These are phyloP conservation scores for Cutaneotrichosporon arboriforme DNA, from an alignment of 1,284 basidiomycete genomes.

Conservation along the genomic window DNA sequence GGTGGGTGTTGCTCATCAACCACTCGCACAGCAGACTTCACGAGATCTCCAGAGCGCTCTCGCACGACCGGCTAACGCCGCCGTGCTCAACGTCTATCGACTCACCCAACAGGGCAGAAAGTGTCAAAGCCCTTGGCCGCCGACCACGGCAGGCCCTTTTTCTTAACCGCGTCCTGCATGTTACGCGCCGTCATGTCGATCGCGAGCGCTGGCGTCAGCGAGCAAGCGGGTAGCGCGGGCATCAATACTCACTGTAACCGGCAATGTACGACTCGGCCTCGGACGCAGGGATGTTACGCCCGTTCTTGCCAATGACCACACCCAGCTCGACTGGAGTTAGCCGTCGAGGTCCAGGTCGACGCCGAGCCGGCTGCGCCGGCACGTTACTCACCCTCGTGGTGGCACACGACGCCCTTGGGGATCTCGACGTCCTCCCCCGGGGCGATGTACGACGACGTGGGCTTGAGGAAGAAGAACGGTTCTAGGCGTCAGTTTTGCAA, in stretches of 20 bases:
- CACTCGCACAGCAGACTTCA: too few relatives aligned
- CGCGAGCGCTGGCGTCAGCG: conserved; percentile 62
- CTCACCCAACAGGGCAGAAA: conserved; percentile 66
- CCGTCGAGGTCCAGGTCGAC: neutral
- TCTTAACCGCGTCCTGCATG: conserved; percentile 88
- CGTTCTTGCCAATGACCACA: conserved; percentile 83
- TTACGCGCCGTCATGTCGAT: conserved; percentile 96
- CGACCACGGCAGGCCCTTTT: conserved; percentile 88
- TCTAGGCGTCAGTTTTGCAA: conserved; percentile 52
- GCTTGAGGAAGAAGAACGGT: conserved; percentile 98
- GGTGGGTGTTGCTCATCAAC: too few relatives aligned
- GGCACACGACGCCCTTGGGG: conserved; percentile 73
- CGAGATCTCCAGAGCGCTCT: too few relatives aligned
- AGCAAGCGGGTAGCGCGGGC: neutral
- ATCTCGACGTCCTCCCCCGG: conserved; percentile 73
- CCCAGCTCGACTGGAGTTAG: conserved; percentile 77
- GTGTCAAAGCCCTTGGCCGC: conserved; percentile 87
- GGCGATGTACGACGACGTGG: conserved; percentile 81
- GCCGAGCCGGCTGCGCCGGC: neutral
- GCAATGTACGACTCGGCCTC: conserved; percentile 75
- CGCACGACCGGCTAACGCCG: too few relatives aligned
- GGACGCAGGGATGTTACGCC: conserved; percentile 69
- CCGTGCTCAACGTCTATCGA: too few relatives aligned
- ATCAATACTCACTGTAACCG: conserved; percentile 67
- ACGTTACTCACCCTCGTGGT: conserved; percentile 72